Base-by-base conservation (phyloP, 139 green algal genomes). In the Coelastrella sp. region DNA sequence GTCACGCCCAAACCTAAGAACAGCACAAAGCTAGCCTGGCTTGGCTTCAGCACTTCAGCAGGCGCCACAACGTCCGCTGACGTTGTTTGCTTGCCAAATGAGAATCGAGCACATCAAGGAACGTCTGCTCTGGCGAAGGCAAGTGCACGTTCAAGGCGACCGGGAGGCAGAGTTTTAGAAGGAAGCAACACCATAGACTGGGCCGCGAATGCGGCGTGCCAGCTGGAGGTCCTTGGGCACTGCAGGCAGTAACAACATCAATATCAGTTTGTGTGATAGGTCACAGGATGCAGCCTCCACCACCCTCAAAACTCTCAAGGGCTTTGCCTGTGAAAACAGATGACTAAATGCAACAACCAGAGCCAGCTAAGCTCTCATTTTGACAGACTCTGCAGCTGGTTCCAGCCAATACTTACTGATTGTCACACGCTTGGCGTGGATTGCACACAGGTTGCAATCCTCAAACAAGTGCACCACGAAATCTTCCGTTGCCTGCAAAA, bases 221-320 rank as follows among this genome's bases (percentile, higher is more conserved):
- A 99, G 95, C 94, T 99, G 97, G 93, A 99, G 91, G 84, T 99
- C 97, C 96, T 99, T 99, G 66, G 97, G 97, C 96, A 98, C 96
- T 97, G 73, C 85, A 82, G 4, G 83, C n/a, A 90, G 58, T 7
- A 64, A n/a, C 78, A 92, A 76, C 32, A 47, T 47, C 32, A 47
- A 47, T 47, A 47, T 47, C 32, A 47, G 32, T 47, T 47, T 47
- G 32, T 47, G 32, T 47, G 32, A 47, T 47, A 47, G 32, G 32
- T 47, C 32, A 47, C 32, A 47, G 32, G 32, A 47, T 47, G 32
- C 32, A 47, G 32, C 32, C 32, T 47, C 32, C 32, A 47, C 32
- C 32, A 47, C 32, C 32, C 32, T 47, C 32, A 47, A 47, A 47
- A 47, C 32, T 47, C 32, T 47, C 32, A 47, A 47, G 32, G 32